Percentiles rank a stretch among this genome's conserved stretches.
These are phyloP conservation scores for Colletotrichum australisinense DNA, from an alignment of 2,329 filamentous ascomycete genomes.

Conservation along the genomic window DNA sequence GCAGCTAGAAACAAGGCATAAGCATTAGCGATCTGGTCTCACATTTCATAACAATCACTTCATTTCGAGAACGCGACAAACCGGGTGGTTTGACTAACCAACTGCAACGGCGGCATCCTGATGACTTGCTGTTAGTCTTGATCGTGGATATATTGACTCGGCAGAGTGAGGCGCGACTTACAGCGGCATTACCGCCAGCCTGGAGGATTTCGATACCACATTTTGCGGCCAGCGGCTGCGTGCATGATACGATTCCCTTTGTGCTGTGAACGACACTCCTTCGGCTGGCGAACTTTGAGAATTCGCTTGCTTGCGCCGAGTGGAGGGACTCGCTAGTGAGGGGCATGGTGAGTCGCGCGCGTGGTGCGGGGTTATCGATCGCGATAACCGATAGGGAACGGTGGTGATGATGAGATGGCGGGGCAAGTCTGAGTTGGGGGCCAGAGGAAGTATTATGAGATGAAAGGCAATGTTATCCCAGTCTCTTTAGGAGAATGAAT, in stretches of 20 bases:
- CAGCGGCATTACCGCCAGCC: slow-evolving; percentile 92
- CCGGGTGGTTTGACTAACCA: slow-evolving; percentile 60
- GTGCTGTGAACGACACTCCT: slow-evolving; percentile 94
- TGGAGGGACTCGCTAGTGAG: slow-evolving; percentile 59
- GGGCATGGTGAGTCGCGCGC: slow-evolving; percentile 52
- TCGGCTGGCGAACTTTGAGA: slow-evolving; percentile 79
- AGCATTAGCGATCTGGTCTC: neutral
- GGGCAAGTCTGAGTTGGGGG: neutral
- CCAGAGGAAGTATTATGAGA: neutral
- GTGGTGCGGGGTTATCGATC: slow-evolving; percentile 25
- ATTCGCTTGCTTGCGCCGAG: slow-evolving; percentile 57
- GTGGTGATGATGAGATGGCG: neutral
- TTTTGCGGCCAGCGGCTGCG: slow-evolving; percentile 89
- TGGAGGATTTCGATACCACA: slow-evolving; percentile 88
- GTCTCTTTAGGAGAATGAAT: neutral
- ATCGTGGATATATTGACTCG: neutral
- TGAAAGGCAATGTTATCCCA: neutral
- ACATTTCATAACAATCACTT: neutral
- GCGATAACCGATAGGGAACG: neutral
- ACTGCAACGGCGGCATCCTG: slow-evolving; percentile 97
- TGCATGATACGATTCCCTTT: slow-evolving; percentile 89
- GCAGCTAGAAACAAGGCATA: slow-evolving; percentile 69
- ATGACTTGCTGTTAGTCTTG: slow-evolving; percentile 25
- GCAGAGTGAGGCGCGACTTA: slow-evolving; percentile 58
- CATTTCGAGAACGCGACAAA: neutral